phyloP scores from a whole-genome alignment of 371 early-diverging fungal species.

The Zychaea mexicana region DNA sequence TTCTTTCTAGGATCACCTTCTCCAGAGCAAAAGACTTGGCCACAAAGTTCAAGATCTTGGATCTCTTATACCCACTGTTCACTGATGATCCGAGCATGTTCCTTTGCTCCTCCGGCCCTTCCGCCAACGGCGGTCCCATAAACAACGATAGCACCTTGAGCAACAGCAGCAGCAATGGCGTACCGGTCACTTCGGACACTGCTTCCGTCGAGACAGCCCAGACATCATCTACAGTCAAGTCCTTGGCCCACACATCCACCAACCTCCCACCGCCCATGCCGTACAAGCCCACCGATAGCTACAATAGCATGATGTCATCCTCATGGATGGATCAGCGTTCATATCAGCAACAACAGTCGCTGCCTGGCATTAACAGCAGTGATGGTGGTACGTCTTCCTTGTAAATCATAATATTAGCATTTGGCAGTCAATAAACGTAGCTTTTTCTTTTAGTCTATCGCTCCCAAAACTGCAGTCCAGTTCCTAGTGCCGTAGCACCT shows the following conservation, averaged over 20 bases:
- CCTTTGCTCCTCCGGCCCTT: slow-evolving; percentile 11
- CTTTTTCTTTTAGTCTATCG: neutral
- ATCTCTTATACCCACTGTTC: slow-evolving; percentile 75
- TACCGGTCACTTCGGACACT: slow-evolving; percentile 9
- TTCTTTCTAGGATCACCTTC: slow-evolving; percentile 62
- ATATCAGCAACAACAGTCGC: neutral
- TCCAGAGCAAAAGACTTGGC: slow-evolving; percentile 73
- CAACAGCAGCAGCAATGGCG: neutral
- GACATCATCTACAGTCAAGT: slow-evolving; percentile 9
- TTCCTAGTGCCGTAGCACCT: slow-evolving; percentile 22
- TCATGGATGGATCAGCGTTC: slow-evolving; percentile 5
- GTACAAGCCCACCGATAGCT: slow-evolving; percentile 12
- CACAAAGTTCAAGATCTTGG: slow-evolving; percentile 70
- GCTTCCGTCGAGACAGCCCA: slow-evolving; percentile 15
- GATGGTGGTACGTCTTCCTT: slow-evolving; percentile 15
- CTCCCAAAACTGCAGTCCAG: slow-evolving; percentile 34
- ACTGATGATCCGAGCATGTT: slow-evolving; percentile 63
- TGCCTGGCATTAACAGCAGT: slow-evolving; percentile 2
- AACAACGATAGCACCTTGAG: neutral
- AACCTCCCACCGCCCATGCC: neutral
- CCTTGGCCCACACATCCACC: slow-evolving; percentile 1
- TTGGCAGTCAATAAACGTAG: neutral
- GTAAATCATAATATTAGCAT: slow-evolving; percentile 16
- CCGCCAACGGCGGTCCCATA: neutral
- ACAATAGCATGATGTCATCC: neutral